Evolutionary conservation across 1,284 basidiomycete genomes (phyloP), one percentile per base, ranked within the genome.

Genomic region (Microbotryum lychnidis-dioicae): DNA sequence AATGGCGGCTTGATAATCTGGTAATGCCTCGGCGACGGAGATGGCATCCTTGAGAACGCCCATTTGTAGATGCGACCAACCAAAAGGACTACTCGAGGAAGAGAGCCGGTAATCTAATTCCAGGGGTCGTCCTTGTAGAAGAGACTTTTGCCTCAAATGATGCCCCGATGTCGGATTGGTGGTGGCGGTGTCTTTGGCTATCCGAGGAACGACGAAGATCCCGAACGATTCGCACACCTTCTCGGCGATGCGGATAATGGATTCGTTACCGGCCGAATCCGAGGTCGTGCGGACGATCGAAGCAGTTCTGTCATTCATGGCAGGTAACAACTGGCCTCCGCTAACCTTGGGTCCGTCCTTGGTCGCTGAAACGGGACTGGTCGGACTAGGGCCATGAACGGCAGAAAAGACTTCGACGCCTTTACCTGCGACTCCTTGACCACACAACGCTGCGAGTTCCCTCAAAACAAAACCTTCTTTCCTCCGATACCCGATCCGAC

Each of bases 11-110:
- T 73, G 72, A 47, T 76, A 72, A 47, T 73, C 71, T 68, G 0
- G 61, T 62, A 97, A 77, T 20, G 89, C 83, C 75, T 97, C 91
- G 5, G 90, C 87, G 12, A 97, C 84, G 0, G 87, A 84, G 42
- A 97, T 86, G 0, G 91, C 89, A 73, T 97, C 93, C 53, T 91
- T 84, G 45, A 97, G 80, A 37, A 94, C 84, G 37, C 89, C 89
- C 37, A 94, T 82, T 76, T 97, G 93, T 53, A 97, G 79, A 72
- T 92, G 89, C 60, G 69, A 69, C 93, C 92, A 73, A 42, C 37
- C 37, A 18, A 42, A 42, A 4, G 37, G 12, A 42, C 37, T 42
- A 42, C 16, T 18, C 12, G 37, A 18, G 7, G 48, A 54, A 14
- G 53, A 61, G 5, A 42, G 16, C 16, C 37, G 12, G 4, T 3